These are phyloP conservation scores for Theobroma grandiflorum DNA, from an alignment of 441 rosid species.

Conservation along the genomic window DNA sequence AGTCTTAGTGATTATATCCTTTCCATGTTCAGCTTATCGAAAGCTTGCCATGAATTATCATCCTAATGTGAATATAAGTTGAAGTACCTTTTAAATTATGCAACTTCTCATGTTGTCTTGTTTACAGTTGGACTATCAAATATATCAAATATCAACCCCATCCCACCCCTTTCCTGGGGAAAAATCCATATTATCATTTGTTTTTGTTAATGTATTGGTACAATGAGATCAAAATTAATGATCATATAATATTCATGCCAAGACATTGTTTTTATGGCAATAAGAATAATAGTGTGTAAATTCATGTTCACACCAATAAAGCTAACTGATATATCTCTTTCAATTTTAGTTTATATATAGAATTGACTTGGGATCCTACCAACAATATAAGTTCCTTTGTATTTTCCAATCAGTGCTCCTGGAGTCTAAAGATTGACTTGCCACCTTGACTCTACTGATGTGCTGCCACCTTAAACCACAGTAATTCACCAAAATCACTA, in stretches of 20 bases:
- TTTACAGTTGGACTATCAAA: background rate
- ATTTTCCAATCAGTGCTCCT: background rate
- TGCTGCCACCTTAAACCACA: conserved; percentile 3
- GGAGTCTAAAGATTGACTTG: background rate
- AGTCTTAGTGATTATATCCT: background rate
- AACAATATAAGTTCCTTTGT: background rate
- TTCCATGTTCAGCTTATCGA: conserved; percentile 60
- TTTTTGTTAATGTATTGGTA: background rate
- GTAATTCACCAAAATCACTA: background rate
- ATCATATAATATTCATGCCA: background rate
- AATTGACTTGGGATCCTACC: background rate
- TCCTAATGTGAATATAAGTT: conserved; percentile 79
- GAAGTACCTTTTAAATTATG: background rate
- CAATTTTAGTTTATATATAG: background rate
- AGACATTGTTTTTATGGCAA: background rate
- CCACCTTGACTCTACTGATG: background rate
- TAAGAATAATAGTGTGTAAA: background rate
- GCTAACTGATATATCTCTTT: background rate
- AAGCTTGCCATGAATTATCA: conserved; percentile 78
- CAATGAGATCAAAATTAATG: background rate
- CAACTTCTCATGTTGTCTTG: background rate
- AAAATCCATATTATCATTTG: background rate
- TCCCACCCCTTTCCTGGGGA: background rate
- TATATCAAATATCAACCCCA: background rate
- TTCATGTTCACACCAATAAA: background rate